phyloP scores from a whole-genome alignment of 169 alveolate genomes.

The Cryptosporidium baileyi region DNA sequence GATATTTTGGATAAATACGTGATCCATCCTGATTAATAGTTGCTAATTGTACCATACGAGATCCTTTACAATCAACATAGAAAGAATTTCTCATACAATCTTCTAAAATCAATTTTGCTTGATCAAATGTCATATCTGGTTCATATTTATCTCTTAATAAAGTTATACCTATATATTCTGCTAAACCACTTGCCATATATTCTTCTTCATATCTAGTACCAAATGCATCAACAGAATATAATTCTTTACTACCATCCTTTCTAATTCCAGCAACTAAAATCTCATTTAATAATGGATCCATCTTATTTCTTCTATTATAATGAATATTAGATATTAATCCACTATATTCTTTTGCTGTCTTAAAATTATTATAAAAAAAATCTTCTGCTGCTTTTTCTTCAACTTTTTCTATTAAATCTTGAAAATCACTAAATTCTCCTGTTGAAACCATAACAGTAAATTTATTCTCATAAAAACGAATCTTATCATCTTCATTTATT shows the following conservation, averaged over 20 bases:
- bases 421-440: constrained; percentile 62
- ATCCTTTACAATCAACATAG: constrained; percentile 57
- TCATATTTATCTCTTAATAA: constrained; percentile 72
- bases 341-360: constrained; percentile 38
- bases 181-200: constrained; percentile 74
- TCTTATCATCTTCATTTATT: constrained; percentile 10
- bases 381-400: constrained; percentile 46
- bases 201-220: constrained; percentile 75
- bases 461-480: constrained; percentile 25
- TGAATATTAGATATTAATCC: constrained; percentile 8
- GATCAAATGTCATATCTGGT: constrained; percentile 76
- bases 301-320: constrained; percentile 72
- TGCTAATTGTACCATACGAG: constrained; percentile 59
- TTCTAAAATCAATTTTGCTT: constrained; percentile 72
- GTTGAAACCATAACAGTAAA: constrained; percentile 18
- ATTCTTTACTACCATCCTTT: constrained; percentile 73
- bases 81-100: constrained; percentile 73
- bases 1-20: constrained; percentile 43
- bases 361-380: constrained; percentile 28
- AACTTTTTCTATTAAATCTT: constrained; percentile 23
- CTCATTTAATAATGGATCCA: constrained; percentile 72
- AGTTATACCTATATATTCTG: constrained; percentile 74
- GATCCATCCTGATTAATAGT: constrained; percentile 46
- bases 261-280: constrained; percentile 74
- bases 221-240: constrained; percentile 74